phyloP scores from a whole-genome alignment of 345 rosid species.

The Corchorus olitorius region DNA sequence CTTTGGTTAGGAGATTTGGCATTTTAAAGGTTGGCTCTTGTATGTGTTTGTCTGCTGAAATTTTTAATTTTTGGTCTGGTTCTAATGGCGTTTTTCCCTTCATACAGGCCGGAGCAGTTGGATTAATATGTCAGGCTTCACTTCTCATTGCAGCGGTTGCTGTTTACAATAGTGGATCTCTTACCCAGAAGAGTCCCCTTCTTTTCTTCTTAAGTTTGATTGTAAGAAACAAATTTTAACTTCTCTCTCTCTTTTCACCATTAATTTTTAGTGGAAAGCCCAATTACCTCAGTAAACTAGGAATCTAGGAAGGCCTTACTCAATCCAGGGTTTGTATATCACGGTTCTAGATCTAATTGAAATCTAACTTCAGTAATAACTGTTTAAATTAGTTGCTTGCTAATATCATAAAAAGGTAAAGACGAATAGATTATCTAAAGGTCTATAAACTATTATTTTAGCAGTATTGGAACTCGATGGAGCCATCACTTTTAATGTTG shows the following conservation, averaged over 20 bases:
- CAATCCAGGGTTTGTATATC: background rate
- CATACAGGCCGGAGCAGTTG: constrained; percentile 91
- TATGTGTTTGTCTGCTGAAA: constrained; percentile 5
- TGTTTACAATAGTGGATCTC: constrained; percentile 73
- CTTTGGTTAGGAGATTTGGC: constrained; percentile 71
- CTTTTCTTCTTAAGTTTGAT: constrained; percentile 77
- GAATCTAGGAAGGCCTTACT: background rate
- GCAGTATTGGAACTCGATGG: background rate
- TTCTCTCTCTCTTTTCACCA: background rate
- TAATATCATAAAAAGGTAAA: background rate
- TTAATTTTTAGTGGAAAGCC: background rate
- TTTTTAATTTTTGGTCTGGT: background rate
- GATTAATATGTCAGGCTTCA: constrained; percentile 81
- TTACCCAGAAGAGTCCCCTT: constrained; percentile 67
- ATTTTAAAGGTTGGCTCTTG: constrained; percentile 57
- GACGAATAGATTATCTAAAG: background rate
- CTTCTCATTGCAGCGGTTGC: constrained; percentile 77
- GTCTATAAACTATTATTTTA: background rate
- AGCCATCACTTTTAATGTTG: background rate
- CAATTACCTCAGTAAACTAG: background rate
- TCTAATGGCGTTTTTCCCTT: constrained; percentile 18
- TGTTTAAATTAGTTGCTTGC: background rate
- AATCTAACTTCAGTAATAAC: background rate
- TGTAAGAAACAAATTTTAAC: constrained; percentile 45
- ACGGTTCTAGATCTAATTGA: background rate